Conservation (phyloP, 345 rosid species). For the Combretum micranthum region DNA sequence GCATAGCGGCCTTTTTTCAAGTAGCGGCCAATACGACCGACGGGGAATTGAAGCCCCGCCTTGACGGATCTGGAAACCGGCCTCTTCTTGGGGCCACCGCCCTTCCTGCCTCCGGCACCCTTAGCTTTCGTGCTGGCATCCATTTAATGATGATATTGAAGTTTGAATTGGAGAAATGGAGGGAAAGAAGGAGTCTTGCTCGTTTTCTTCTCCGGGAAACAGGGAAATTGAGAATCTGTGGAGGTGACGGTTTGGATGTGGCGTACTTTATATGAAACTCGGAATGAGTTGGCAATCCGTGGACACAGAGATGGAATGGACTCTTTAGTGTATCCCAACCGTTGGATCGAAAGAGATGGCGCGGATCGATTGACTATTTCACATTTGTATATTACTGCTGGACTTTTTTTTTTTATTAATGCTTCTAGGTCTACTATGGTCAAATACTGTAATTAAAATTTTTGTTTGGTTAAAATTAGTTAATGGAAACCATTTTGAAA, state of each 20-base stretch:
- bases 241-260: conserved; percentile 3
- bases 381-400: too few relatives aligned
- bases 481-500: too few relatives aligned
- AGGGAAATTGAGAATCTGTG: not conserved
- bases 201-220: not conserved
- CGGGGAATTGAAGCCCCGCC: conserved; percentile 38
- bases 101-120: conserved; percentile 36
- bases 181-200: not conserved
- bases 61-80: conserved; percentile 25
- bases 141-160: conserved; percentile 3
- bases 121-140: conserved; percentile 22
- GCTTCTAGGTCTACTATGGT: too few relatives aligned
- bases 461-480: too few relatives aligned
- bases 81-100: conserved; percentile 40
- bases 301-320: not conserved
- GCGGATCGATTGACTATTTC: too few relatives aligned
- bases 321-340: too few relatives aligned
- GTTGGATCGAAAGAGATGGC: too few relatives aligned
- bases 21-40: conserved; percentile 30
- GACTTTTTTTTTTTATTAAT: too few relatives aligned
- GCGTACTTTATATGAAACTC: not conserved
- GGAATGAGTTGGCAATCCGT: conserved; percentile 19
- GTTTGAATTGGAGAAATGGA: conserved; percentile 2
- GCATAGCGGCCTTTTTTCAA: conserved; percentile 38
- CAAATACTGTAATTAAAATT: too few relatives aligned